These are phyloP conservation scores for Colletotrichum cereale DNA, from an alignment of 2,329 filamentous ascomycete genomes.

Conservation along the genomic window DNA sequence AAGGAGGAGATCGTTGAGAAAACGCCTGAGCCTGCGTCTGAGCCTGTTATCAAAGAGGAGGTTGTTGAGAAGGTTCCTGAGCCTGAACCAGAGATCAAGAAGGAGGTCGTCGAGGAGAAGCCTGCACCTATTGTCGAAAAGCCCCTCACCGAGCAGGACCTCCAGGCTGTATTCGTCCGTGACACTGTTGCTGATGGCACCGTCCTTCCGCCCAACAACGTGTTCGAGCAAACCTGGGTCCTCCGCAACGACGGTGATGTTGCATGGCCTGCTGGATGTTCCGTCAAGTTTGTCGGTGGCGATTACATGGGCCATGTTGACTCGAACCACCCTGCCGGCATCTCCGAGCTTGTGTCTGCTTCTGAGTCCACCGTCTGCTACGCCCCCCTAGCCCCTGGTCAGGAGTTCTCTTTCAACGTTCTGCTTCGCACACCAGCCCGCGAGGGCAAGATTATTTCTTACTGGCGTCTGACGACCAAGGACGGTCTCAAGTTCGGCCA, in stretches of 20 bases:
- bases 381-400: conserved; percentile 76
- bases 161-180: conserved; percentile 75
- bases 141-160: conserved; percentile 46
- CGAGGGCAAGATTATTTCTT: conserved; percentile 86
- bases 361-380: conserved; percentile 85
- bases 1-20: conserved; percentile 45
- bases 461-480: conserved; percentile 91
- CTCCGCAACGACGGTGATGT: conserved; percentile 85
- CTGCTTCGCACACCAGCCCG: conserved; percentile 84
- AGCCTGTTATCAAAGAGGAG: conserved; percentile 33
- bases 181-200: conserved; percentile 87
- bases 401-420: conserved; percentile 85
- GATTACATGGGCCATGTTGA: conserved; percentile 97
- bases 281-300: conserved; percentile 90
- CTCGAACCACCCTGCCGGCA: conserved; percentile 81
- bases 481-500: conserved; percentile 89
- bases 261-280: conserved; percentile 90
- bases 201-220: conserved; percentile 74
- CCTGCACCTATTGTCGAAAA: conserved; percentile 44
- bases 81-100: conserved; percentile 13
- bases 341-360: conserved; percentile 80
- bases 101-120: conserved; percentile 43
- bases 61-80: conserved; percentile 43
- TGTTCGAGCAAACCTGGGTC: conserved; percentile 92
- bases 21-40: conserved; percentile 42